Evolutionary conservation across 2,329 filamentous ascomycete genomes (phyloP).

Genomic region (Tolypocladium cylindrosporum): DNA sequence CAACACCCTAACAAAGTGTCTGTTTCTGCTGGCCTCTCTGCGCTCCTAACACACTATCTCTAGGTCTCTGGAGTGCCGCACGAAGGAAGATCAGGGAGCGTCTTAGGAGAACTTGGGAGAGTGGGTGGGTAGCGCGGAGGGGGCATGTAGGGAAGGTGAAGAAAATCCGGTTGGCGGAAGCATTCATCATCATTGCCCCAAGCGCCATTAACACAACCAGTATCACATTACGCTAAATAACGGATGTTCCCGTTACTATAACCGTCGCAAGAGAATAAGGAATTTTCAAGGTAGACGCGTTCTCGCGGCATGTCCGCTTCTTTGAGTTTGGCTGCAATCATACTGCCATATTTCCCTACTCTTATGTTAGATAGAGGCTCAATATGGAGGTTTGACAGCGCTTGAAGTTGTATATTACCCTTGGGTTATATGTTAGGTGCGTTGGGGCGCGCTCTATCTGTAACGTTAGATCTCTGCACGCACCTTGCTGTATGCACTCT

Average conservation of each 20-base stretch:
- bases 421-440: too few species aligned
- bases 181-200: neutral
- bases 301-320: too few species aligned
- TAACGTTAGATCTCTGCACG: neutral
- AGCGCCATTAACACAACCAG: neutral
- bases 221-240: fast-evolving
- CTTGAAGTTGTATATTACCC: neutral
- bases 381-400: neutral
- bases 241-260: neutral
- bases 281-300: too few species aligned
- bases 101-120: too few species aligned
- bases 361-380: neutral
- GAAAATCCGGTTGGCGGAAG: neutral
- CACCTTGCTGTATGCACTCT: neutral
- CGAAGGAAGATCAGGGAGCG: too few species aligned
- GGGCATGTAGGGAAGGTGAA: too few species aligned
- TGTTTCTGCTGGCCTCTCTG: too few species aligned
- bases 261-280: neutral
- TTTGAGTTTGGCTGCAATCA: neutral
- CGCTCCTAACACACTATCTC: too few species aligned
- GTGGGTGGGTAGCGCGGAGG: too few species aligned
- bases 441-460: neutral
- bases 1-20: too few species aligned
- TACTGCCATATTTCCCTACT: neutral
- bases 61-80: too few species aligned